These are phyloP conservation scores for Cudoniella acicularis DNA, from an alignment of 495 filamentous ascomycete genomes.

Conservation along the genomic window DNA sequence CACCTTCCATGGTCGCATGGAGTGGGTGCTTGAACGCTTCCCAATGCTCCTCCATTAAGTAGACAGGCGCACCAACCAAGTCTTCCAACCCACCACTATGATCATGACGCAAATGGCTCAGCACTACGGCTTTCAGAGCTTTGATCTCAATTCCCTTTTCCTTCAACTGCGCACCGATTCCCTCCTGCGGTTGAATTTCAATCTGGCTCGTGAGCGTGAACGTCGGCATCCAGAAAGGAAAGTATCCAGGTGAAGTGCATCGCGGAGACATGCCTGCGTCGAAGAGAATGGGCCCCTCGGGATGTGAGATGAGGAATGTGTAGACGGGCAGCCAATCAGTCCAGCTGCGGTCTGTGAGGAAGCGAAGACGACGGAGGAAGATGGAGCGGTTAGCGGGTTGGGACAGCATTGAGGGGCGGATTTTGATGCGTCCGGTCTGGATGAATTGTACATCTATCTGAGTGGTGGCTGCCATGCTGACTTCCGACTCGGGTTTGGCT, in stretches of 20 bases:
- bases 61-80: slow-evolving; percentile 23
- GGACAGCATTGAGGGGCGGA: neutral
- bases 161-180: slow-evolving; percentile 25
- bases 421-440: neutral
- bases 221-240: slow-evolving; percentile 20
- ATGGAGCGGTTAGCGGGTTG: slow-evolving; percentile 24
- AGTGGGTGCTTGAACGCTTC: slow-evolving; percentile 27
- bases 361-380: slow-evolving; percentile 27
- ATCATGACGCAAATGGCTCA: slow-evolving; percentile 33
- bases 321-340: slow-evolving; percentile 27
- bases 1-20: slow-evolving; percentile 28
- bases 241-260: slow-evolving; percentile 28
- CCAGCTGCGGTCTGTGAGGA: slow-evolving; percentile 26
- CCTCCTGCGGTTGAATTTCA: slow-evolving; percentile 21
- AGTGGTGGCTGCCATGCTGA: no score
- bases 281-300: slow-evolving; percentile 29
- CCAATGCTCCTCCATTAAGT: slow-evolving; percentile 28
- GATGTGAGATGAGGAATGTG: slow-evolving; percentile 30
- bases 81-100: slow-evolving; percentile 33
- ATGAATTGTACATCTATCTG: neutral
- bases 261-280: slow-evolving; percentile 30
- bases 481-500: no score
- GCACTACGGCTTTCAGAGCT: slow-evolving; percentile 27
- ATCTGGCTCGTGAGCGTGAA: slow-evolving; percentile 19
- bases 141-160: slow-evolving; percentile 23